A percentile compares a stretch with the other conserved stretches of the same genome.
Evolutionary conservation across 202 grass and related monocot genomes (phyloP).

Genomic region (Elaeis oleifera): DNA sequence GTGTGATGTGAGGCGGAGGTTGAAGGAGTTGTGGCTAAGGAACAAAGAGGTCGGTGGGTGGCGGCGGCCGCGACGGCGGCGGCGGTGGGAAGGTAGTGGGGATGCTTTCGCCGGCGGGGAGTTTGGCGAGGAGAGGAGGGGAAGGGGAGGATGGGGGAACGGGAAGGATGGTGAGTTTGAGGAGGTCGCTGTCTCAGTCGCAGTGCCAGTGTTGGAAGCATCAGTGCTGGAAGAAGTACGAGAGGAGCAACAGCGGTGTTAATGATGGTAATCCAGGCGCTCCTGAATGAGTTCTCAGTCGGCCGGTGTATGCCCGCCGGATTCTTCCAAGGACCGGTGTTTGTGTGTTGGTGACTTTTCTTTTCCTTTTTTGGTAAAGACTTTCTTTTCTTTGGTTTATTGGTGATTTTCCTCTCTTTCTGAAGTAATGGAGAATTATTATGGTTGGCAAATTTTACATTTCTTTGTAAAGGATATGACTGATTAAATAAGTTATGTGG

Average conservation of each 20-base stretch:
- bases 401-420: too few relatives aligned
- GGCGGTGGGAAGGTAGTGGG: background rate
- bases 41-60: background rate
- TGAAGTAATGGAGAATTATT: too few relatives aligned
- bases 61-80: background rate
- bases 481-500: too few relatives aligned
- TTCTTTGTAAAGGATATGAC: too few relatives aligned
- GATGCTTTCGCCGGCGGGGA: background rate
- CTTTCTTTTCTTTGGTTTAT: too few relatives aligned
- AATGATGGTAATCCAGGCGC: background rate
- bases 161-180: conserved; percentile 32
- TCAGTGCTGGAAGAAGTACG: conserved; percentile 49
- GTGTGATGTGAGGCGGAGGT: conserved; percentile 44
- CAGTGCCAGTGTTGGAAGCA: conserved; percentile 75
- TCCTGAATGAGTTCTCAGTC: background rate
- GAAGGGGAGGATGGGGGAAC: background rate
- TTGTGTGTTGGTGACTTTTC: too few relatives aligned
- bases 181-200: conserved; percentile 31
- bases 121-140: background rate
- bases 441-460: too few relatives aligned
- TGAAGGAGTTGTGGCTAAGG: conserved; percentile 36
- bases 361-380: too few relatives aligned
- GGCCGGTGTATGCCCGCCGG: too few relatives aligned
- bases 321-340: too few relatives aligned
- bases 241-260: conserved; percentile 11